Evolutionary conservation across 805 yeast species (phyloP).

Genomic region (Tetrapisispora nanseiensis): DNA sequence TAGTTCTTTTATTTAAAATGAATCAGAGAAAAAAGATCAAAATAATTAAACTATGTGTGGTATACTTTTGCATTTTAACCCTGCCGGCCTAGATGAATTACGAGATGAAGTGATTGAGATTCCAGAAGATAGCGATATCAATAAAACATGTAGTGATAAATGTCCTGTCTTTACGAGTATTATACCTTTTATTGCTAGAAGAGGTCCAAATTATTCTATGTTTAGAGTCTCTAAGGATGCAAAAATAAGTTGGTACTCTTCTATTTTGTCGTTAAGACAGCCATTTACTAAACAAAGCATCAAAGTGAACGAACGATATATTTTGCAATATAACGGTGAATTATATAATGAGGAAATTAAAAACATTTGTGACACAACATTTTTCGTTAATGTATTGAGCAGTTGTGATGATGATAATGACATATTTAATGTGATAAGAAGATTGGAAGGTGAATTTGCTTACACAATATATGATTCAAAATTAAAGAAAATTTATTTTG

Average conservation of each 20-base stretch:
- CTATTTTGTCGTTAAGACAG: constrained; percentile 69
- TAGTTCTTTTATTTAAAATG: too few species aligned
- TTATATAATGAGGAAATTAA: constrained; percentile 53
- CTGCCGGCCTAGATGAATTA: constrained; percentile 1
- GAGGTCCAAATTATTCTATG: constrained; percentile 58
- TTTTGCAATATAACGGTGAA: constrained; percentile 86
- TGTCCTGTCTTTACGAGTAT: constrained; percentile 27
- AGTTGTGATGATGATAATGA: constrained; percentile 24
- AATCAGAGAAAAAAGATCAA: neutral
- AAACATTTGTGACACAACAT: constrained; percentile 54
- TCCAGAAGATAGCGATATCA: constrained; percentile 5
- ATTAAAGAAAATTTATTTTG: constrained; percentile 49
- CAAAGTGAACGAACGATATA: constrained; percentile 23
- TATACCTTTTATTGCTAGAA: constrained; percentile 37
- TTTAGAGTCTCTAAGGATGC: constrained; percentile 10
- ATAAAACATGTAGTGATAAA: constrained; percentile 1
- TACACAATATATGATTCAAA: constrained; percentile 39
- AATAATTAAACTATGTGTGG: constrained; percentile 41
- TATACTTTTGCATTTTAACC: constrained; percentile 33
- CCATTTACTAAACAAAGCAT: constrained; percentile 78
- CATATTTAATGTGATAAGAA: constrained; percentile 34
- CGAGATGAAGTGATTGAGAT: constrained; percentile 13
- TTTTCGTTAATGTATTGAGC: constrained; percentile 34
- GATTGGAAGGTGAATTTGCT: constrained; percentile 78
- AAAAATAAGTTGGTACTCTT: constrained; percentile 39